Percentiles rank a stretch among this genome's conserved stretches.
Conservation (phyloP, 139 green algal genomes). For the Tetraselmis chui region DNA sequence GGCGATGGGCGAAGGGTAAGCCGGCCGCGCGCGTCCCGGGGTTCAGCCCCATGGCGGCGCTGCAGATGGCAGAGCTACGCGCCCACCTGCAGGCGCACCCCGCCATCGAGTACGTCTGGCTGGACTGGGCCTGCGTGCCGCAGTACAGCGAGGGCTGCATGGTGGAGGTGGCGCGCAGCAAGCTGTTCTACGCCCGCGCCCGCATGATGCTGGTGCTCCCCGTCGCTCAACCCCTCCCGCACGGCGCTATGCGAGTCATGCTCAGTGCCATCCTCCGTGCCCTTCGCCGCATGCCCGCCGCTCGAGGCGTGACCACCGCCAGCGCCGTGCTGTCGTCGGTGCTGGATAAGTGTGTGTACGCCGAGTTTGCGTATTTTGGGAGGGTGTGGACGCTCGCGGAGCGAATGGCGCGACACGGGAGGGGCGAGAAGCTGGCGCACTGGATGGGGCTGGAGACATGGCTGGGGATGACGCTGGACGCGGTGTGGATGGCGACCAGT, state of each 20-base stretch:
- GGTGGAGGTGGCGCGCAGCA: not conserved
- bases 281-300: not conserved
- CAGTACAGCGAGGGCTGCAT: not conserved
- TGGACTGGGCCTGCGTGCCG: not conserved
- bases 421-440: not conserved
- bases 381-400: not conserved
- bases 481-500: not conserved
- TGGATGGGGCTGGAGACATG: not conserved
- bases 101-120: not conserved
- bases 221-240: not conserved
- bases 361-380: not conserved
- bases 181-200: not conserved
- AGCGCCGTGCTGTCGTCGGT: not conserved
- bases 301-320: not conserved
- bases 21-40: too few relatives aligned
- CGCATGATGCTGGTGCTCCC: not conserved
- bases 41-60: not conserved
- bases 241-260: not conserved
- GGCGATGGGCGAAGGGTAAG: not conserved
- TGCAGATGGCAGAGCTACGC: not conserved
- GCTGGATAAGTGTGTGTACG: not conserved
- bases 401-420: not conserved
- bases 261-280: not conserved
- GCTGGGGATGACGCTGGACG: not conserved
- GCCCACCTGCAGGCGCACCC: not conserved